Base-by-base conservation (phyloP, 1,284 basidiomycete species). In the Entoloma clypeatum region DNA sequence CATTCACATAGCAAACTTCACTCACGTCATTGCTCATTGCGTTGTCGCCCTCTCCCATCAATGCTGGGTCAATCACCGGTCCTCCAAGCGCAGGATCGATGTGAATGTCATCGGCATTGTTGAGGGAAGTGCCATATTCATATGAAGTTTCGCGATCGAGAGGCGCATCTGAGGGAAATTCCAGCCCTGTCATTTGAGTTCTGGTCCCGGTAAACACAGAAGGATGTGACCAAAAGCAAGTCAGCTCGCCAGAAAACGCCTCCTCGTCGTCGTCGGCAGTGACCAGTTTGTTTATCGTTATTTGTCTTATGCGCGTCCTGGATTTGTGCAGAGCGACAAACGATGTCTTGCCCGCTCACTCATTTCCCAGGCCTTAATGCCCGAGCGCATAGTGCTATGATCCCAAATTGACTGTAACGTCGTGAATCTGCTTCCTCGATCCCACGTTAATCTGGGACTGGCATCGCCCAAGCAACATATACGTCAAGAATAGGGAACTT, bases 1-100 rank as follows among this genome's bases (percentile, higher is more conserved):
- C 35, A 28, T 33, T 26, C 19, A 16, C 21, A 19, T 10, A 36
- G 35, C 31, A 30, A 41, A 35, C 27, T 36, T 35, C 29, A 57
- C 60, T 61, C 46, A 69, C 71, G 49, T 59, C 51, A 28, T 54
- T 45, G 9, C 43, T 37, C 22, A 45, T 43, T 36, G 39, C 45
- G 30, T 39, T 36, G 7, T 33, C 35, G n/a, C 57, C 51, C 44
- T 65, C 63, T 28, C 50, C 56, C 50, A 73, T 60, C 46, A 77
- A 59, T 40, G 66, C 67, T 18, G 78, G 74, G 66, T 79, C 78
- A 44, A 80, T 69, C 43, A 66, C 57, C 14, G 67, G 61, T 29
- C 58, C 69, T 42, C 66, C 68, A 49, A 83, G 73, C 37, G 74
- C 77, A 56, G 81, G 81, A 74, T 85, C 82, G 66, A 86, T 85